These are phyloP conservation scores for Aspergillus carbonarius DNA, from an alignment of 2,329 filamentous ascomycete species.

Conservation along the genomic window DNA sequence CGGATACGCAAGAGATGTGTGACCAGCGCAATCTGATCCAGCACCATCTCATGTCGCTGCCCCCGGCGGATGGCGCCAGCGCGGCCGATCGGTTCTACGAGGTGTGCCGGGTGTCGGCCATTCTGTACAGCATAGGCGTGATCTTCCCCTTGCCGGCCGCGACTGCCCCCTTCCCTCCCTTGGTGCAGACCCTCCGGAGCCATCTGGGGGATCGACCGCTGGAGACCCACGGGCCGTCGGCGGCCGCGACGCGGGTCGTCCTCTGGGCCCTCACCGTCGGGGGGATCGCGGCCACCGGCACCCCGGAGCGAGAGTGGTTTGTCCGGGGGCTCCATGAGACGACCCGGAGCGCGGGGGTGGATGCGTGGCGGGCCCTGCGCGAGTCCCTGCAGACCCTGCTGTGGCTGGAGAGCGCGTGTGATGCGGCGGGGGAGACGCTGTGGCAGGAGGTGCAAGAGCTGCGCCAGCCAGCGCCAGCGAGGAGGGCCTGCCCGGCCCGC, in stretches of 20 bases:
- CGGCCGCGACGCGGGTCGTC: too few species aligned
- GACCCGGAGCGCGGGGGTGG: too few species aligned
- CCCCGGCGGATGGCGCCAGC: neutral
- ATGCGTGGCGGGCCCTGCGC: neutral
- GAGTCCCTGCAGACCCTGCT: neutral
- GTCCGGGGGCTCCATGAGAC: neutral
- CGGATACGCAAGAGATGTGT: neutral
- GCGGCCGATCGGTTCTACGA: neutral
- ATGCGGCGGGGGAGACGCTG: neutral
- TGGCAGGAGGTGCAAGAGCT: neutral
- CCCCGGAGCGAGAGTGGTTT: neutral
- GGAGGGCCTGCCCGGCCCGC: neutral
- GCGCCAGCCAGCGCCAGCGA: too few species aligned
- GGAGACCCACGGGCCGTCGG: neutral
- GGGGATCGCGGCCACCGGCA: neutral
- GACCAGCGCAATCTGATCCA: slow-evolving; percentile 7
- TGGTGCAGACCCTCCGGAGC: neutral
- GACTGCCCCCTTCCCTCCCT: neutral
- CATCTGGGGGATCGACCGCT: neutral
- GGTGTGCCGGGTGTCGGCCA: neutral
- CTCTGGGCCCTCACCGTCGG: slow-evolving; percentile 1
- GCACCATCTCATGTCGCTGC: neutral
- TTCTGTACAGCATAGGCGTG: neutral
- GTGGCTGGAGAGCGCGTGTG: slow-evolving; percentile 2
- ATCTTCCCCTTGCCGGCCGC: neutral